phyloP scores from a whole-genome alignment of 2,329 filamentous ascomycete species.

The Aspergillus alliaceus region DNA sequence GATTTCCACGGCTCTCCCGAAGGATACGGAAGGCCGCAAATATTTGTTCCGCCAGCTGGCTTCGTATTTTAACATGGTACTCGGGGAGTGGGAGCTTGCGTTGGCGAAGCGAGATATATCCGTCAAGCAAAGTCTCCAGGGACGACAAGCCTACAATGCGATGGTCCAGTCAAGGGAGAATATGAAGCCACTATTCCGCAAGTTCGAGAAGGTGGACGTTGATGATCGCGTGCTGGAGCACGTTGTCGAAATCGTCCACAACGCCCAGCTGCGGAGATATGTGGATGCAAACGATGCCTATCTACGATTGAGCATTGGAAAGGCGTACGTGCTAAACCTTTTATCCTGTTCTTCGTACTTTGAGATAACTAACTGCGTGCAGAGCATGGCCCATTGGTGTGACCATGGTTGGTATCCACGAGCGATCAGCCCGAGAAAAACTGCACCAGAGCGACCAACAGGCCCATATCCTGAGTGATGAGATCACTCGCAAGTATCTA shows the following conservation, averaged over 20 bases:
- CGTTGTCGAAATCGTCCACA: conserved; percentile 86
- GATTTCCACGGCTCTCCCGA: conserved; percentile 63
- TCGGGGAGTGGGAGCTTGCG: conserved; percentile 80
- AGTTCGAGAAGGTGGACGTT: conserved; percentile 78
- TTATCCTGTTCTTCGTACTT: not conserved
- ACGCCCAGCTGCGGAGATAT: conserved; percentile 86
- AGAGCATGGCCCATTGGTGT: conserved; percentile 96
- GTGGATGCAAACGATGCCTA: conserved; percentile 97
- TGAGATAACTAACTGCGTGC: conserved; percentile 13
- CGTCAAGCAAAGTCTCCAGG: conserved; percentile 71
- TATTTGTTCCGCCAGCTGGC: conserved; percentile 85
- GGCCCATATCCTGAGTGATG: conserved; percentile 96
- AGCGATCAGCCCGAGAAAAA: conserved; percentile 92
- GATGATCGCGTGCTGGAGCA: conserved; percentile 77
- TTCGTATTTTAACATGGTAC: conserved; percentile 95
- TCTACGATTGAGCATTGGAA: conserved; percentile 86
- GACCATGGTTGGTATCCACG: conserved; percentile 99
- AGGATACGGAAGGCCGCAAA: conserved; percentile 63
- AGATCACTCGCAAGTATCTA: conserved; percentile 90
- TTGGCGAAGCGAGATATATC: conserved; percentile 60
- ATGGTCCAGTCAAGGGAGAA: conserved; percentile 88
- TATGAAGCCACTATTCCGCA: conserved; percentile 85
- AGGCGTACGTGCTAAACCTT: conserved; percentile 56
- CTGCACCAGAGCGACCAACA: conserved; percentile 75
- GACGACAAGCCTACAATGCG: conserved; percentile 76